Percentiles rank a stretch among this genome's conserved stretches.
These are phyloP conservation scores for Bruguiera gymnorhiza DNA, from an alignment of 345 rosid genomes.

Conservation along the genomic window DNA sequence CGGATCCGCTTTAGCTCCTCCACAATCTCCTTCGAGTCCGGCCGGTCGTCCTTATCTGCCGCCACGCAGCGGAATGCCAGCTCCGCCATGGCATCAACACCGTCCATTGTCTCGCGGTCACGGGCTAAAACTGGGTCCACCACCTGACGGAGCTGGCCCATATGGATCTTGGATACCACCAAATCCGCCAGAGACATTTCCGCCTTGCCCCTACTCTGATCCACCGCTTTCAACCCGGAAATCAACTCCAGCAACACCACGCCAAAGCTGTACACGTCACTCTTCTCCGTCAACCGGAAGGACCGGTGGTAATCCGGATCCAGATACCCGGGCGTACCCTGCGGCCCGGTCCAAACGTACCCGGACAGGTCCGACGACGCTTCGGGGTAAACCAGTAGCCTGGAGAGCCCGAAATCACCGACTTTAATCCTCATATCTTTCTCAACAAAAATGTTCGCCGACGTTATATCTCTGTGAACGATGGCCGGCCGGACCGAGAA, in stretches of 20 bases:
- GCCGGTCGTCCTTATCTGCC: slow-evolving; percentile 87
- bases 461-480: slow-evolving; percentile 82
- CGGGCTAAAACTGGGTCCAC: slow-evolving; percentile 53
- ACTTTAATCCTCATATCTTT: slow-evolving; percentile 81
- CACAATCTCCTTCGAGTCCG: slow-evolving; percentile 72
- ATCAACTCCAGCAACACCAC: slow-evolving; percentile 80
- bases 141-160: slow-evolving; percentile 61
- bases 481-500: slow-evolving; percentile 60
- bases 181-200: slow-evolving; percentile 84
- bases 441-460: slow-evolving; percentile 82
- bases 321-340: slow-evolving; percentile 86
- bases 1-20: slow-evolving; percentile 66
- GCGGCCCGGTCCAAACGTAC: slow-evolving; percentile 92
- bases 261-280: slow-evolving; percentile 87
- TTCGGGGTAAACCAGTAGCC: slow-evolving; percentile 55
- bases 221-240: slow-evolving; percentile 83
- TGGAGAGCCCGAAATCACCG: slow-evolving; percentile 82
- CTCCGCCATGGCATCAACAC: slow-evolving; percentile 76
- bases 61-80: slow-evolving; percentile 90
- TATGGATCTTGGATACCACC: slow-evolving; percentile 77
- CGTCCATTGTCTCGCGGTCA: slow-evolving; percentile 39
- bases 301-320: slow-evolving; percentile 94
- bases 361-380: slow-evolving; percentile 43
- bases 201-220: slow-evolving; percentile 68
- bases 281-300: slow-evolving; percentile 82